Evolutionary conservation across 1,139 yeast genomes (phyloP).

Genomic region (Candida sp.): DNA sequence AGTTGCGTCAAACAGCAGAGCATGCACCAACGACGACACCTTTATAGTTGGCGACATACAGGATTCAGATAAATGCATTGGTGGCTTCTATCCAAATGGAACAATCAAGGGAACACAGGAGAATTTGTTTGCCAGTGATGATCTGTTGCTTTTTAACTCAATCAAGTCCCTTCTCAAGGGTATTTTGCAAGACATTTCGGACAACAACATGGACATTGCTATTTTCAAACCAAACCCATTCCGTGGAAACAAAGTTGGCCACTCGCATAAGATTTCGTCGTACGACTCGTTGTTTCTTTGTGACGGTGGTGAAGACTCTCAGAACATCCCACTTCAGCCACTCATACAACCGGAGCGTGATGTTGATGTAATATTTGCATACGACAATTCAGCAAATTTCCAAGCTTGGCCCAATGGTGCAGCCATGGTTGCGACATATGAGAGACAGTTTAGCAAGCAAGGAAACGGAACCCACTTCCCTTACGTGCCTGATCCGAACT

Average conservation of each 20-base stretch:
- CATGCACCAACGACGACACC: slow-evolving; percentile 5
- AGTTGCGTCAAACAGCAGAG: not conserved
- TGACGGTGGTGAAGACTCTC: slow-evolving; percentile 89
- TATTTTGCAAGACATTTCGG: slow-evolving; percentile 27
- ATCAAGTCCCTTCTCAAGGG: slow-evolving; percentile 26
- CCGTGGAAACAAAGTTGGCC: slow-evolving; percentile 20
- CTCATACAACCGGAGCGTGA: slow-evolving; percentile 69
- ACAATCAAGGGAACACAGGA: not conserved
- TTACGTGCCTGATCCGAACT: slow-evolving; percentile 37
- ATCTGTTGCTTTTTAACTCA: slow-evolving; percentile 26
- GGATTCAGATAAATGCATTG: not conserved
- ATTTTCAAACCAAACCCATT: slow-evolving; percentile 46
- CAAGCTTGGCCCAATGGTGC: slow-evolving; percentile 80
- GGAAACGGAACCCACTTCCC: slow-evolving; percentile 47
- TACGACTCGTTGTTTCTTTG: slow-evolving; percentile 60
- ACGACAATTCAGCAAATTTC: slow-evolving; percentile 87
- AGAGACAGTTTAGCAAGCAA: slow-evolving; percentile 50
- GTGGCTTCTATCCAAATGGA: slow-evolving; percentile 20
- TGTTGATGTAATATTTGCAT: slow-evolving; percentile 80
- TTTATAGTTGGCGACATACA: not conserved
- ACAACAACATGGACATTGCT: slow-evolving; percentile 40
- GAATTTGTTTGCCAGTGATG: slow-evolving; percentile 38
- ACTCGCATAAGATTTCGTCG: slow-evolving; percentile 22
- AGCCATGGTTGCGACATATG: slow-evolving; percentile 59
- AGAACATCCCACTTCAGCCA: slow-evolving; percentile 81